A percentile compares a stretch with the other conserved stretches of the same genome.
phyloP scores from a whole-genome alignment of 768 basidiomycete genomes.

The Suillus paluster region DNA sequence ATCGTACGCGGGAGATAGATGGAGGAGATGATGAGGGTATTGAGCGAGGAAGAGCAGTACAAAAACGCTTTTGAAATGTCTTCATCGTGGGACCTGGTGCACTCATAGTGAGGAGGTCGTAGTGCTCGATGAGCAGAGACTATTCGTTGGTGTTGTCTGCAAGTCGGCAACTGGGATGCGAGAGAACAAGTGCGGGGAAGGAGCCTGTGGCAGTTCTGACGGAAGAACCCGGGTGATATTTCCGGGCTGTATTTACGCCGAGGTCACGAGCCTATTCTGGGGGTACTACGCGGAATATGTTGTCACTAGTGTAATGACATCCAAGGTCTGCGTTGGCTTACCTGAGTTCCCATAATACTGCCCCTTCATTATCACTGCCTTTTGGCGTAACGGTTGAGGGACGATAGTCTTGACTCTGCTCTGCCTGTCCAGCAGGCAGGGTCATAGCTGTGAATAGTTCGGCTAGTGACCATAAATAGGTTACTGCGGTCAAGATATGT shows the following conservation, averaged over 20 bases:
- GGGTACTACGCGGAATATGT: too few species aligned
- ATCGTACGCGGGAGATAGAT: conserved; percentile 45
- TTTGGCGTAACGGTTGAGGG: too few species aligned
- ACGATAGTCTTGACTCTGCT: too few species aligned
- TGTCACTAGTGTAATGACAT: too few species aligned
- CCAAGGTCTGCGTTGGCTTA: too few species aligned
- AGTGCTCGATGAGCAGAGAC: background rate
- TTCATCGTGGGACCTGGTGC: conserved; percentile 48
- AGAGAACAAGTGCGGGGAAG: conserved; percentile 1
- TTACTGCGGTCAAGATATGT: too few species aligned
- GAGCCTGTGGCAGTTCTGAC: background rate
- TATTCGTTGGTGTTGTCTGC: background rate
- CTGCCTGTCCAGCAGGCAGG: too few species aligned
- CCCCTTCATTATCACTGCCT: too few species aligned
- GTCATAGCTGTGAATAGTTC: too few species aligned
- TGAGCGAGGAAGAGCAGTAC: conserved; percentile 46
- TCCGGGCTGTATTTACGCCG: background rate
- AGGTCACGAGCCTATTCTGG: background rate
- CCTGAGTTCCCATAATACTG: too few species aligned
- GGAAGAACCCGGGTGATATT: background rate
- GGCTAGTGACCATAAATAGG: too few species aligned
- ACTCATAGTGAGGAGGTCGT: conserved; percentile 29
- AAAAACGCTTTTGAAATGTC: conserved; percentile 57
- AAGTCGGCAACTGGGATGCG: background rate
- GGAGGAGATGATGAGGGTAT: conserved; percentile 30